Base-by-base conservation (phyloP, 345 rosid genomes). In the Dimocarpus longan region DNA sequence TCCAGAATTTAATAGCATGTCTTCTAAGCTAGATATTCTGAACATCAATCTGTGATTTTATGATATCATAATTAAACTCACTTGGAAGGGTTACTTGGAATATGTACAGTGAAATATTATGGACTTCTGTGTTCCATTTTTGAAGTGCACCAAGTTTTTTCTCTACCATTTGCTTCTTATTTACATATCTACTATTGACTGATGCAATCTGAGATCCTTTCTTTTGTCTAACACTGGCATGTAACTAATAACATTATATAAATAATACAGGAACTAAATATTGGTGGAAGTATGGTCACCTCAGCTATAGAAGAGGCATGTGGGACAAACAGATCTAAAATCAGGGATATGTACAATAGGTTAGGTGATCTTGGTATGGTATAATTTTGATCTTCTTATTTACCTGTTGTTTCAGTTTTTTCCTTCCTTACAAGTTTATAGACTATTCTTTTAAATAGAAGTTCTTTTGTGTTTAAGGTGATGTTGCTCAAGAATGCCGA, bases 281-380 rank as follows among this genome's bases (percentile, higher is more conserved):
- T 95, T 81, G 98, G 98, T 63, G 95, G 92, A 77, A 88, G 94
- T 84, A 85, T 93, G 82, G 92, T 95, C 68, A 69, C 91, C 42
- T 85, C 98, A 37, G 95, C 97, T 32, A 62, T 95, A 82, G 95
- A 92, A 86, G 98, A 93, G 84, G 94, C 94, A 71, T 93, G 98
- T 81, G 98, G 98, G 82, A 87, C 89, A 43, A 89, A 71, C 46
- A 87, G 91, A 60, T 88, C 93, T 68, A 93, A 85, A 80, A 78
- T 93, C 79, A 88, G 85, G 82, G 97, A 93, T 48, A 87, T 91
- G 97, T 93, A 95, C 86, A 90, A 88, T 80, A 87, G 75, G 73
- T 73, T 86, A 28, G 98, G 98, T 52, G 98, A 95, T 83, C 98
- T 95, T 84, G 98, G 94, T 92, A 93, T 54, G 11, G 72, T 56